Base-by-base conservation (phyloP, 768 basidiomycete species). In the Boletus subcaerulescens region DNA sequence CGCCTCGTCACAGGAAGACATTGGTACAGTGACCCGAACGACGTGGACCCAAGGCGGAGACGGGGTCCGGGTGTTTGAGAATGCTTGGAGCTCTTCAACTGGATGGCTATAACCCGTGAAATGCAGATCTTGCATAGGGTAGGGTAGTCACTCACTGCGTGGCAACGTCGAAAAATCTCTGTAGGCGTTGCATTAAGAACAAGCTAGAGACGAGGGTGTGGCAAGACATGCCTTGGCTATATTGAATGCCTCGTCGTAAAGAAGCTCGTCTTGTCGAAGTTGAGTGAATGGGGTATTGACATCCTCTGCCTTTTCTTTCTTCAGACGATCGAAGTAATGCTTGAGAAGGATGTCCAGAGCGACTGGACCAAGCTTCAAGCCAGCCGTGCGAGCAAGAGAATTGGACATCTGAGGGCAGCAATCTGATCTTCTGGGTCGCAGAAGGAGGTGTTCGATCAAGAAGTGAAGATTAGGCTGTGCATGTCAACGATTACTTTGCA, bases 41-140 rank as follows among this genome's bases (percentile, higher is more conserved):
- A 91, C 81, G 59, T 84, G 87, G 10, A 90, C 84, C 80, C 86
- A 91, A 31, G 92, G 92, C 15, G 93, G 91, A 14, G 91, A 84
- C 0, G 89, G 91, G 0, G 89, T 93, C 17, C 86, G 82, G 0
- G 84, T 86, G 64, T 93, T 93, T 2, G 86, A 80, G 66, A 93
- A 92, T 10, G 75, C 81, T 78, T 67, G 92, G 0, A 93, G 74
- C 52, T 93, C 91, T 68, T 94, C 91, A 0, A 93, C 85, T 0
- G 92, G 84, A 69, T 94, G 89, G 45, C 90, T 92, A 61, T 20
- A 50, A 44, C 14, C 53, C 31, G 20, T 33, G 43, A 36, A 35
- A 31, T 22, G 24, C 9, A 10, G 22, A 26, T 31, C 35, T n/a
- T 6, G 50, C 2, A 17, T 13, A 14, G 11, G 29, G 3, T 32